Evolutionary conservation across 257 asterid genomes (phyloP).

Genomic region (Scutellaria baicalensis): DNA sequence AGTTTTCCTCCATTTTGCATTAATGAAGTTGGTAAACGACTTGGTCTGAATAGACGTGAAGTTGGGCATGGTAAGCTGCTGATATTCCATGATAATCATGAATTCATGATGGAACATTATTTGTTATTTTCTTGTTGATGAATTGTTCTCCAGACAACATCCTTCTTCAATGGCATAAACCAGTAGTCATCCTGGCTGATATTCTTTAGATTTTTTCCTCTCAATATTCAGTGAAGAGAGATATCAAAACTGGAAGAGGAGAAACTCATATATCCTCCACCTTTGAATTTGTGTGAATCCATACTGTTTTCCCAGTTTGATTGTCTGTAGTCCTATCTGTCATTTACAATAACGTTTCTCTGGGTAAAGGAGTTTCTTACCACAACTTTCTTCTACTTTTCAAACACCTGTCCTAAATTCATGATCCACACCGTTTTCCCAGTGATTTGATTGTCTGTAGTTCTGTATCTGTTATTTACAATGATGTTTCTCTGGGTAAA

Average conservation of each 20-base stretch:
- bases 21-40: constrained; percentile 90
- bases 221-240: not conserved
- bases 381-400: not conserved
- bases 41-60: constrained; percentile 91
- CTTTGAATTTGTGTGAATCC: not conserved
- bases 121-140: not conserved
- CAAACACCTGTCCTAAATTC: not conserved
- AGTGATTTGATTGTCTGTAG: not conserved
- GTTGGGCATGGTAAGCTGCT: constrained; percentile 90
- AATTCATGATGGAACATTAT: not conserved
- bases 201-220: not conserved
- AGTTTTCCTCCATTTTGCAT: constrained; percentile 94
- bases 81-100: not conserved
- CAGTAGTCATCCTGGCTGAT: not conserved
- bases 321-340: not conserved
- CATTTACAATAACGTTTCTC: not conserved
- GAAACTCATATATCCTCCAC: too few species aligned
- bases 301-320: not conserved
- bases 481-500: not conserved
- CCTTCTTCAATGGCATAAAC: not conserved
- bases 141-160: not conserved
- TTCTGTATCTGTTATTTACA: not conserved
- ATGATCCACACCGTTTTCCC: not conserved
- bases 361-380: not conserved
- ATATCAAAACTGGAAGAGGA: not conserved